A percentile compares a stretch with the other conserved stretches of the same genome.
phyloP scores from a whole-genome alignment of 1,284 basidiomycete species.

The Moniliella sp. region DNA sequence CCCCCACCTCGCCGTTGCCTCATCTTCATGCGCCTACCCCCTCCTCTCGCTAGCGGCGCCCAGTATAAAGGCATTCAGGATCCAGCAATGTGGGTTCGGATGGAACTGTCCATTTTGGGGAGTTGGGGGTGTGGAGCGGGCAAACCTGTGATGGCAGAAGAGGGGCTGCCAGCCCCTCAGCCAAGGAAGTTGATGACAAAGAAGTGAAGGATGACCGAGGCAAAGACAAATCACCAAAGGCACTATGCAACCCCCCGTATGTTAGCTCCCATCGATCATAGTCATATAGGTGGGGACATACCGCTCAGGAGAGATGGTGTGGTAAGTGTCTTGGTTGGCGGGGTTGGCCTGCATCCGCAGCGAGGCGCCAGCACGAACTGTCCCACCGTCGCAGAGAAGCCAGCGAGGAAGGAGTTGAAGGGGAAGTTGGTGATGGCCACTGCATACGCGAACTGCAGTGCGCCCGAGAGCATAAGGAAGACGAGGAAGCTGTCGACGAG shows the following conservation, averaged over 20 bases:
- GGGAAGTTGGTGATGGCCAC: constrained; percentile 75
- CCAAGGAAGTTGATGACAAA: constrained; percentile 94
- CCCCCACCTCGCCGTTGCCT: no score
- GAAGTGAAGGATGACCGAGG: constrained; percentile 83
- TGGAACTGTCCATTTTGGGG: no score
- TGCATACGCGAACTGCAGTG: constrained; percentile 77
- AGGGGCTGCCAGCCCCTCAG: no score
- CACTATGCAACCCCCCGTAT: no score
- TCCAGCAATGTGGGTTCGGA: no score
- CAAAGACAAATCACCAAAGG: constrained; percentile 83
- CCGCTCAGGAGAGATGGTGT: constrained; percentile 69
- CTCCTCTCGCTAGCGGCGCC: no score
- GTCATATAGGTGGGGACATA: no score
- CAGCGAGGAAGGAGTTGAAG: constrained; percentile 94
- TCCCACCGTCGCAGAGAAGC: constrained; percentile 72
- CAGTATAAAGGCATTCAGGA: no score
- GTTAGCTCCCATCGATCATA: no score
- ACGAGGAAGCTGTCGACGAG: constrained; percentile 77
- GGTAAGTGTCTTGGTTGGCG: constrained; percentile 42
- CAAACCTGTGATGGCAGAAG: no score
- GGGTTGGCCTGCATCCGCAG: constrained; percentile 78
- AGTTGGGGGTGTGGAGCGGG: no score
- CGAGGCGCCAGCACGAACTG: constrained; percentile 84
- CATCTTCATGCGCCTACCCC: no score
- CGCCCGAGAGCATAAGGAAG: constrained; percentile 74